These are phyloP conservation scores for Arachis hypogaea DNA, from an alignment of 306 rosid genomes.

Conservation along the genomic window DNA sequence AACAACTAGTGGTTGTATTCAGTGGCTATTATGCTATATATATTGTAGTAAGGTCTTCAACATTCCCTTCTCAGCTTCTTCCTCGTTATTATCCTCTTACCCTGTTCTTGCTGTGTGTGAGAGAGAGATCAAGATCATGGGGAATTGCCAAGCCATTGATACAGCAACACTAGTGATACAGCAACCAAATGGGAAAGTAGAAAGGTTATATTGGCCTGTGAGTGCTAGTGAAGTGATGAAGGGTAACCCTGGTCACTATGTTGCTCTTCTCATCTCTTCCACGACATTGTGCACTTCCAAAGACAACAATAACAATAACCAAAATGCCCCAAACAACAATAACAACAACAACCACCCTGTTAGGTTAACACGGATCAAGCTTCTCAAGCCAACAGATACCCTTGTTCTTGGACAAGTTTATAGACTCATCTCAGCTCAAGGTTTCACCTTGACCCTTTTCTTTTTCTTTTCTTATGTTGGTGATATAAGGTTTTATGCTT, in stretches of 20 bases:
- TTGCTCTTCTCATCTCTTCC: conserved; percentile 85
- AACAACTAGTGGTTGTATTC: conserved; percentile 24
- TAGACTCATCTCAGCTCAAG: conserved; percentile 85
- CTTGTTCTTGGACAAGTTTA: conserved; percentile 96
- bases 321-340: conserved; percentile 13
- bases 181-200: conserved; percentile 87
- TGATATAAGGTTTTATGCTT: conserved; percentile 6
- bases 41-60: conserved; percentile 12
- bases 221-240: conserved; percentile 87
- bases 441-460: conserved; percentile 45
- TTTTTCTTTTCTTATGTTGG: background rate
- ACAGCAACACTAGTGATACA: conserved; percentile 87
- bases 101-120: conserved; percentile 6
- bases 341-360: conserved; percentile 47
- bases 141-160: conserved; percentile 98
- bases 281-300: conserved; percentile 71
- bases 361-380: conserved; percentile 91
- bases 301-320: conserved; percentile 30
- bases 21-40: conserved; percentile 34
- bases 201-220: conserved; percentile 73
- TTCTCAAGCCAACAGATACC: conserved; percentile 84
- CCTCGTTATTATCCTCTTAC: conserved; percentile 4
- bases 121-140: conserved; percentile 54
- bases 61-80: conserved; percentile 32
- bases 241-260: conserved; percentile 89